Conservation (phyloP, 75 land plant species). For the Cryptomeria japonica region DNA sequence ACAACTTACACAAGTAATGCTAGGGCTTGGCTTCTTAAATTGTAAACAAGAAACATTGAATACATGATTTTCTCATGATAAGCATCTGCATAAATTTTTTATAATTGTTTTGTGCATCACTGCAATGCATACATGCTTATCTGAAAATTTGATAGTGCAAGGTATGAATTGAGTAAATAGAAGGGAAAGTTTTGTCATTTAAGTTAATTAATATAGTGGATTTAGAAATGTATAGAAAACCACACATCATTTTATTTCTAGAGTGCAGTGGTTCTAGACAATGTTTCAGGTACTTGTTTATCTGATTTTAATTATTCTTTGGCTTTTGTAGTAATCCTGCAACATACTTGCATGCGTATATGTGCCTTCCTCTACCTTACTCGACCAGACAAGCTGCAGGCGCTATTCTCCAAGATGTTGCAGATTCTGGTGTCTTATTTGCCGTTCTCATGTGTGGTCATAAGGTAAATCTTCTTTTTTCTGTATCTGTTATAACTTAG, state of each 20-base stretch:
- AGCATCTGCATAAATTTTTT: neutral
- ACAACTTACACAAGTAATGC: neutral
- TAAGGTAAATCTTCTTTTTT: constrained; percentile 56
- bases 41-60: neutral
- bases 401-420: constrained; percentile 91
- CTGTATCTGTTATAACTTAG: neutral
- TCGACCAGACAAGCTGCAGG: constrained; percentile 92
- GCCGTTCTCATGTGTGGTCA: constrained; percentile 88
- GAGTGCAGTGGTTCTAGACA: neutral
- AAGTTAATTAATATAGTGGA: neutral
- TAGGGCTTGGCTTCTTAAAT: neutral
- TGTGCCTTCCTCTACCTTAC: constrained; percentile 96
- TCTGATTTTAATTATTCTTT: neutral
- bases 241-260: neutral
- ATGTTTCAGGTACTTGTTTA: neutral
- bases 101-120: neutral
- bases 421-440: constrained; percentile 90
- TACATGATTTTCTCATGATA: neutral
- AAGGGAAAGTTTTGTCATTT: neutral
- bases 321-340: constrained; percentile 79
- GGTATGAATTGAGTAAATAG: neutral
- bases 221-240: neutral
- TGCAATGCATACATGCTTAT: neutral
- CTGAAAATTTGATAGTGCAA: neutral
- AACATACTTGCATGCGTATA: constrained; percentile 90